Base-by-base conservation (phyloP, 768 basidiomycete genomes). In the Lyophyllum atratum region DNA sequence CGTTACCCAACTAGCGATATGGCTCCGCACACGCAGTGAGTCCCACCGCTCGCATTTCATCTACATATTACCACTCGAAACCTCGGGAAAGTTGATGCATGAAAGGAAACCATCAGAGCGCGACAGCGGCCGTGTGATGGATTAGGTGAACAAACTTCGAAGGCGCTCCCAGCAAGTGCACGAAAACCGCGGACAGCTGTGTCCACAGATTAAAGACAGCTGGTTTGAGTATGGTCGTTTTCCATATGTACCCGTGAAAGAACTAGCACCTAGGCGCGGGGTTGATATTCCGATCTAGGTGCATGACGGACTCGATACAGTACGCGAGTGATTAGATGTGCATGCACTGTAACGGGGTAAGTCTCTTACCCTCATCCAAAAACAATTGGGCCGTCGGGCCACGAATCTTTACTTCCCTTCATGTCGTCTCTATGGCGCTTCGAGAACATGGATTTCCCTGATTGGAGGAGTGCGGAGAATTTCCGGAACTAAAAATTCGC, bases 81-180 rank as follows among this genome's bases (percentile, higher is more conserved):
- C 31, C 44, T 40, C 21, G 29, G 31, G 22, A 46, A 54, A 47
- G 43, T 54, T 37, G 45, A 12, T 39, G 45, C 46, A 25, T 8
- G 46, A 55, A 55, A 48, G 54, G 47, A 55, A 55, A 42, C 37
- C 12, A 48, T 25, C 33, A 28, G 26, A 44, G 29, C 24, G 15
- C 40, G 22, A 34, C 33, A 25, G 33, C 17, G 37, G 33, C n/a
- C 54, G 26, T 55, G 45, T 48, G 54, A 48, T 55, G 34, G 31
- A 24, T 10, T n/a, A 15, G 17, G 26, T 19, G 15, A 28, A 40
- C 4, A 17, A 39, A 6, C 22, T 40, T 42, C 15, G 42, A 52
- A 28, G 24, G 15, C n/a, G 33, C 26, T n/a, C 34, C n/a, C 37
- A 42, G 34, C n/a, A 24, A 14, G 42, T 28, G n/a, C 40, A 31